Evolutionary conservation across 169 alveolate genomes (phyloP).

Genomic region (Plasmodium adleri): DNA sequence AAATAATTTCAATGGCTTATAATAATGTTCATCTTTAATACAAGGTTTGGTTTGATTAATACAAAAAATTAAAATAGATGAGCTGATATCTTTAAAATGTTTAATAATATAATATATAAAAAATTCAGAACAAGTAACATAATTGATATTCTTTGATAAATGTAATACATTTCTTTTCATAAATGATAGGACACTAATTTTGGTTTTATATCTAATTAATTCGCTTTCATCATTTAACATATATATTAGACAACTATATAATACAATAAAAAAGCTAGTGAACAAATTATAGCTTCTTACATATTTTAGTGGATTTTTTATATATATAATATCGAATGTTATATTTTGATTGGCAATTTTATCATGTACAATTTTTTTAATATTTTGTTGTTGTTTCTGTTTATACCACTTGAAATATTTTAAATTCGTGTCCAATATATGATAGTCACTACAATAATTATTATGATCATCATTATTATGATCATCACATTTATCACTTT

Average conservation of each 20-base stretch:
- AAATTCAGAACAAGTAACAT: slow-evolving; percentile 39
- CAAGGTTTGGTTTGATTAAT: slow-evolving; percentile 67
- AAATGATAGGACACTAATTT: slow-evolving; percentile 29
- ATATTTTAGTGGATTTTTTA: slow-evolving; percentile 66
- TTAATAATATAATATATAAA: slow-evolving; percentile 47
- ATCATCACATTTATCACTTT: neutral
- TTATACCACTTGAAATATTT: slow-evolving; percentile 64
- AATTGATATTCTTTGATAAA: slow-evolving; percentile 28
- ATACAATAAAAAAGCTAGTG: slow-evolving; percentile 63
- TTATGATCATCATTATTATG: neutral
- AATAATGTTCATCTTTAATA: slow-evolving; percentile 39
- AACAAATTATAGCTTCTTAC: slow-evolving; percentile 58
- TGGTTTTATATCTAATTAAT: slow-evolving; percentile 45
- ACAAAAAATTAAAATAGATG: slow-evolving; percentile 49
- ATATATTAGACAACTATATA: slow-evolving; percentile 64
- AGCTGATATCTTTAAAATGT: slow-evolving; percentile 24
- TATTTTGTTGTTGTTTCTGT: slow-evolving; percentile 6
- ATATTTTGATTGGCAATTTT: slow-evolving; percentile 40
- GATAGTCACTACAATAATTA: neutral
- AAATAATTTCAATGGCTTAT: slow-evolving; percentile 63
- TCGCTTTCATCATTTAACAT: slow-evolving; percentile 76
- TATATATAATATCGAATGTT: slow-evolving; percentile 56
- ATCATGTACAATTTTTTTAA: slow-evolving; percentile 26
- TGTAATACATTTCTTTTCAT: slow-evolving; percentile 54
- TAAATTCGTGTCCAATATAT: neutral